Base-by-base conservation (phyloP, 78 protist species). In the Parvularia atlantis region DNA sequence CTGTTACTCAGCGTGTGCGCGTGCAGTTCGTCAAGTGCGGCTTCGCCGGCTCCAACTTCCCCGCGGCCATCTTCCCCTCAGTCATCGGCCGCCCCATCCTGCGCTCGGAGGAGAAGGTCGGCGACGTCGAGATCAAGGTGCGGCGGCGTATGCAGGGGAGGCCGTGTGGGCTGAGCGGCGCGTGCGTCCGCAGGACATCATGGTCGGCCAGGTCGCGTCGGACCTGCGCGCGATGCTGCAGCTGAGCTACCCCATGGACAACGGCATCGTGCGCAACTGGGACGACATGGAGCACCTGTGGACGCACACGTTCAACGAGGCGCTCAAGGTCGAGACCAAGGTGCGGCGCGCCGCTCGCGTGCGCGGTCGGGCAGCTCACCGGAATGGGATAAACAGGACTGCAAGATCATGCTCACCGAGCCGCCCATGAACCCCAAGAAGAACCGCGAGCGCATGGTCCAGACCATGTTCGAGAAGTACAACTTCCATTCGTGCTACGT, bases 21-120 rank as follows among this genome's bases (percentile, higher is more conserved):
- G 7, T 6, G 28, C 46, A 88, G 82, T 95, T 93, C 57, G 95
- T 95, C 73, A 95, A 96, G 82, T 88, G 94, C 82, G 99, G 99
- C 33, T 96, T 77, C 46, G 98, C 98, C 20, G 98, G 96, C 33
- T 76, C 85, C 35, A 92, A 95, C 84, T 95, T 95, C 90, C 99
- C 99, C 36, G 24, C 79, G 33, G 82, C 84, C 40, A 77, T 84
- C 56, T 96, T 96, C 90, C 99, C 97, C 36, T 86, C 96, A 16
- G 81, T 95, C 87, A 94, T 96, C 48, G 99, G 99, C 22, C 80
- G 98, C 37, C 99, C 99, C 26, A 86, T 89, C 50, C 75, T 97
- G 11, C 90, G 98, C 5, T 75, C 88, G 7, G 93, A 89, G 50
- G 95, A 89, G 57, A 76, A 87, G 48, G 54, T 94, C 48, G 85